Evolutionary conservation across 2,329 filamentous ascomycete genomes (phyloP).

Genomic region (Scytalidium lignicola): DNA sequence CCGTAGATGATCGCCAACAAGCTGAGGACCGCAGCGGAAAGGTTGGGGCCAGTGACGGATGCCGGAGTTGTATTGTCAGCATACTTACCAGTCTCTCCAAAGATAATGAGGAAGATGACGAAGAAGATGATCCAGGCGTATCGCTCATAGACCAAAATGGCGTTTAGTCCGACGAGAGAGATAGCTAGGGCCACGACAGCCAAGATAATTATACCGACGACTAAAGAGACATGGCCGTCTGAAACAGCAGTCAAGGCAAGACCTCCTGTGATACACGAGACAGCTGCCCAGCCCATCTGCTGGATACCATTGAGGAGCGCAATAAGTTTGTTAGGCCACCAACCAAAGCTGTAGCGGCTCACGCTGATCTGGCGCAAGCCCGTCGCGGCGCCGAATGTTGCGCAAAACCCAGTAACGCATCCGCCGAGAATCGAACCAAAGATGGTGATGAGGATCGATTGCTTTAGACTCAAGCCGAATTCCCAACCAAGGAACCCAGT

Average conservation of each 20-base stretch:
- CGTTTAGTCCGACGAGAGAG: constrained; percentile 21
- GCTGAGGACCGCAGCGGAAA: constrained; percentile 35
- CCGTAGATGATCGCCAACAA: constrained; percentile 43
- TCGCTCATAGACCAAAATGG: constrained; percentile 17
- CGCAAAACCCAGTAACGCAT: constrained; percentile 41
- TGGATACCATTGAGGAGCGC: constrained; percentile 33
- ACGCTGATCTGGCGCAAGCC: constrained; percentile 48
- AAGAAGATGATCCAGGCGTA: constrained; percentile 31
- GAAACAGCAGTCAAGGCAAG: constrained; percentile 16
- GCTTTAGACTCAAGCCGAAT: constrained; percentile 40
- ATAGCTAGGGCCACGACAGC: constrained; percentile 19
- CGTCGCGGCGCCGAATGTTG: constrained; percentile 44
- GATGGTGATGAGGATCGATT: constrained; percentile 39
- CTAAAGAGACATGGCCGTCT: constrained; percentile 11
- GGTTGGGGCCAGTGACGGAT: constrained; percentile 29
- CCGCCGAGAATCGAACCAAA: constrained; percentile 41
- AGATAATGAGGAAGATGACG: constrained; percentile 44
- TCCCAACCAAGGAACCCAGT: constrained; percentile 47
- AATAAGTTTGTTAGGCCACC: constrained; percentile 45
- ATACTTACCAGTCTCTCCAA: constrained; percentile 37
- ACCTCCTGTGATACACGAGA: constrained; percentile 18
- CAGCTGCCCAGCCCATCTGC: constrained; percentile 19
- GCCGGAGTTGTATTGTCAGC: constrained; percentile 35
- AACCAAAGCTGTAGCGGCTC: constrained; percentile 44
- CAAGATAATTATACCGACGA: constrained; percentile 17